Base-by-base conservation (phyloP, 2,329 filamentous ascomycete genomes). In the Calonectria ilicicola region DNA sequence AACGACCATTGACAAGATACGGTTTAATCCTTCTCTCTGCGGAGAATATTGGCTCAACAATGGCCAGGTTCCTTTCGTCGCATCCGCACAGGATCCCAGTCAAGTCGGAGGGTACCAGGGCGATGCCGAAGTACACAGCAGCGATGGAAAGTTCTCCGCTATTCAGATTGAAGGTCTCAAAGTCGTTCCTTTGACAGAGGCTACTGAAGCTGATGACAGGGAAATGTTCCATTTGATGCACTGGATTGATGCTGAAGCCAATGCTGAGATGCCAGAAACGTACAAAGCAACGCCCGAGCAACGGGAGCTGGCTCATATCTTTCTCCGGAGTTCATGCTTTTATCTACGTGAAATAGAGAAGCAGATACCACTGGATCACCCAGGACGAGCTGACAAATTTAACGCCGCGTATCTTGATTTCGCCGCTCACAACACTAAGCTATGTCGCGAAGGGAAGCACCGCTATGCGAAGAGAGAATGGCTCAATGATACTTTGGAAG, bases 141-240 rank as follows among this genome's bases (percentile, higher is more conserved):
- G 32, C 10, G 29, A 65, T 14, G 63, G 63, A 26, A 38, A 27
- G 10, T 49, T 32, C 38, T 47, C 44, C 0, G 44, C 44, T n/a
- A 38, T 65, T 38, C 63, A 65, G 7, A 35, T 65, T 8, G 63
- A 65, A 19, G 63, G 46, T 3, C n/a, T 65, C 17, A 49, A 47
- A 14, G 44, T 65, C 17, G 44, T 49, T 17, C 46, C 63, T 38
- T 7, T 65, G 15, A 49, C 44, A 2, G 44, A 47, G 7, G 63
- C 63, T 10, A 65, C 63, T 14, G 12, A 32, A 9, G 63, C 63
- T 14, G 63, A 51, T 8, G 63, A 65, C 9, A 47, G 44, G 27
- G 32, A 46, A 21, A 49, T 65, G 44, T 65, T 65, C 21, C 63
- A 65, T 35, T 5, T 47, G 14, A 51, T 65, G 63, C 63, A 47